Base-by-base conservation (phyloP, 2,329 filamentous ascomycete genomes). In the Cyanodermella asteris region DNA sequence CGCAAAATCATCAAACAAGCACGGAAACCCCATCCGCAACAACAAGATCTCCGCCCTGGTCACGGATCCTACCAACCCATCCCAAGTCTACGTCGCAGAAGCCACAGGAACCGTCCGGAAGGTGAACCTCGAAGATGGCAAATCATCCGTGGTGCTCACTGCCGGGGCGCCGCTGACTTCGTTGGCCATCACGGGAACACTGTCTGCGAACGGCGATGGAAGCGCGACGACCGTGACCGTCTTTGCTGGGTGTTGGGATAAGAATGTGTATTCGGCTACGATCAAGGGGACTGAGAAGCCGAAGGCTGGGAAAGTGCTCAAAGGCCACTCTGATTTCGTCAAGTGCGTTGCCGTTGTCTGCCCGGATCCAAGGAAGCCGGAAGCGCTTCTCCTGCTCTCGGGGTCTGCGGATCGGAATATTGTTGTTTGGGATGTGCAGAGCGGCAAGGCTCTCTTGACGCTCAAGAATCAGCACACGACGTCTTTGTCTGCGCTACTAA, bases 221-320 rank as follows among this genome's bases (percentile, higher is more conserved):
- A 80, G 80, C 3, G 77, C 82, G 11, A 63, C 61, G 22, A 73
- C 78, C 4, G 57, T 55, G 31, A 73, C 61, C 2, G 43, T 93
- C 7, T 93, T 80, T 46, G 80, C 80, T 13, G 84, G 82, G 17
- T 87, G 72, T 30, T 97, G 87, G 87, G 84, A 97, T 51, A 91
- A 91, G 51, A 62, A 67, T 12, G 63, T 94, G 29, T 91, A 81
- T 71, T 75, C 73, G 16, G 52, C 72, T 16, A 52, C 59, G 11
- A 65, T 65, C 4, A 56, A 55, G 21, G 45, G 55, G 16, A 49
- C 54, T 1, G 55, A 53, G n/a, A 59, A 53, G 32, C 69, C 59
- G 34, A 81, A 71, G 36, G 61, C 15, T 6, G n/a, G n/a, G n/a
- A n/a, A n/a, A n/a, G n/a, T n/a, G n/a, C n/a, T n/a, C n/a, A 13